Percentiles rank a stretch among this genome's conserved stretches.
phyloP scores from a whole-genome alignment of 2,329 filamentous ascomycete genomes.

The Intubia oerlemansii region DNA sequence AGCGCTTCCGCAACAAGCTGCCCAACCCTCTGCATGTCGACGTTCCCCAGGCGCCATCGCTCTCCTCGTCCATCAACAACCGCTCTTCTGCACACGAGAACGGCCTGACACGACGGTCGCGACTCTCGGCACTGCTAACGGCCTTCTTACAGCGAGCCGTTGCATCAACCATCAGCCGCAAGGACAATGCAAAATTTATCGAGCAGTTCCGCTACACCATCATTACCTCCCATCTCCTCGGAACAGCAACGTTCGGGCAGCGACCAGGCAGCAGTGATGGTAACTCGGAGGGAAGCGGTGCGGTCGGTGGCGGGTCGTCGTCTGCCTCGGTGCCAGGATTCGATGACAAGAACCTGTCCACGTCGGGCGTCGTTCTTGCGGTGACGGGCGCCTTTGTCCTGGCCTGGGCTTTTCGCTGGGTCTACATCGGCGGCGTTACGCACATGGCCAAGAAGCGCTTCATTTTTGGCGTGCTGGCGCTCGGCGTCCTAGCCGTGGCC shows the following conservation, averaged over 20 bases:
- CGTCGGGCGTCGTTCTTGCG: slow-evolving; percentile 27
- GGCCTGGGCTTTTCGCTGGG: slow-evolving; percentile 54
- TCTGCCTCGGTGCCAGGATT: too few species aligned
- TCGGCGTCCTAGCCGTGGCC: slow-evolving; percentile 31
- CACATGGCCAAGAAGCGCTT: slow-evolving; percentile 35
- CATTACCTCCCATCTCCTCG: slow-evolving; percentile 74
- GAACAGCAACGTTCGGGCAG: slow-evolving; percentile 33
- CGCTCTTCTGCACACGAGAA: slow-evolving; percentile 25
- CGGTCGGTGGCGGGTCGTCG: too few species aligned
- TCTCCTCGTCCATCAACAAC: slow-evolving; percentile 23
- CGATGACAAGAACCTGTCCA: slow-evolving; percentile 10
- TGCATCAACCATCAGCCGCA: slow-evolving; percentile 49
- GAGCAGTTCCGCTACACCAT: slow-evolving; percentile 89
- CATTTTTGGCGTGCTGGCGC: slow-evolving; percentile 20
- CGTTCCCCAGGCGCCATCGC: slow-evolving; percentile 16
- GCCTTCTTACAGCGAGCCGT: slow-evolving; percentile 39
- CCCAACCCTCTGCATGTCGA: slow-evolving; percentile 22
- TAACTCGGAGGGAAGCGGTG: too few species aligned
- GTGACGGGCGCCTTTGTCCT: slow-evolving; percentile 45
- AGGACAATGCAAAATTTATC: slow-evolving; percentile 71
- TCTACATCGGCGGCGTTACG: slow-evolving; percentile 27
- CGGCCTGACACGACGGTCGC: not conserved
- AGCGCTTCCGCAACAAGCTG: slow-evolving; percentile 28
- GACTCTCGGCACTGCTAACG: too few species aligned
- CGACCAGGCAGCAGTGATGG: not conserved